Percentiles rank a stretch among this genome's conserved stretches.
phyloP scores from a whole-genome alignment of 495 filamentous ascomycete species.

The Penicillium silybi region DNA sequence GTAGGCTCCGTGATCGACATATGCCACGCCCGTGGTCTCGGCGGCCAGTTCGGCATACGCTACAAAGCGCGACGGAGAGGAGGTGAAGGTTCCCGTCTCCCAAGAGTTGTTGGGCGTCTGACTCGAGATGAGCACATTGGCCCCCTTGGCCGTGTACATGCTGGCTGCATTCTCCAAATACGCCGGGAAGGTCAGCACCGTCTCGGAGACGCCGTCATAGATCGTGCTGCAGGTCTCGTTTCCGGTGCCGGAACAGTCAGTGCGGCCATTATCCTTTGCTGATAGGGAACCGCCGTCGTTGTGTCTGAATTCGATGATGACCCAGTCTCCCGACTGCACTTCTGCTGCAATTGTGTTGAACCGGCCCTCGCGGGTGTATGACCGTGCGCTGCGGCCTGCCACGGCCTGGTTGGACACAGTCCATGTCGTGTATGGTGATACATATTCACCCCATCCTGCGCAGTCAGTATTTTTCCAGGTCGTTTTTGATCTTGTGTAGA shows the following conservation, averaged over 20 bases:
- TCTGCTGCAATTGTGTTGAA: conserved; percentile 50
- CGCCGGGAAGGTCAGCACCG: conserved; percentile 53
- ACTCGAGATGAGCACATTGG: conserved; percentile 56
- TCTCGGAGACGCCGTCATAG: conserved; percentile 50
- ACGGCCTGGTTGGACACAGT: conserved; percentile 56
- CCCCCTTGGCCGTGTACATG: conserved; percentile 53
- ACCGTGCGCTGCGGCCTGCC: conserved; percentile 56
- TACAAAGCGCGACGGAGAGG: conserved; percentile 49
- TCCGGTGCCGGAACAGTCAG: conserved; percentile 52
- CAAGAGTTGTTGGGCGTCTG: conserved; percentile 64
- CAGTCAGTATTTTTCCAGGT: conserved; percentile 1
- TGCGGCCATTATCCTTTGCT: conserved; percentile 55
- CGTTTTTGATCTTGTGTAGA: not conserved
- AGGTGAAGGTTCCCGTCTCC: conserved; percentile 49
- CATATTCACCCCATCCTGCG: conserved; percentile 58
- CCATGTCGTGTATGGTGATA: conserved; percentile 41
- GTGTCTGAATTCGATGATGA: conserved; percentile 63
- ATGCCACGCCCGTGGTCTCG: conserved; percentile 39
- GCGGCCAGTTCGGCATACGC: conserved; percentile 53
- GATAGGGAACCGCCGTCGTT: conserved; percentile 60
- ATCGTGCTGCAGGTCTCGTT: conserved; percentile 51
- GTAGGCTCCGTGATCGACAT: conserved; percentile 60
- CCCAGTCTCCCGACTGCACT: conserved; percentile 50
- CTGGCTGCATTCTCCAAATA: conserved; percentile 55
- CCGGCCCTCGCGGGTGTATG: conserved; percentile 56